Percentiles rank a stretch among this genome's conserved stretches.
Conservation (phyloP, 2,329 filamentous ascomycete genomes). For the Xylaria hypoxylon region DNA sequence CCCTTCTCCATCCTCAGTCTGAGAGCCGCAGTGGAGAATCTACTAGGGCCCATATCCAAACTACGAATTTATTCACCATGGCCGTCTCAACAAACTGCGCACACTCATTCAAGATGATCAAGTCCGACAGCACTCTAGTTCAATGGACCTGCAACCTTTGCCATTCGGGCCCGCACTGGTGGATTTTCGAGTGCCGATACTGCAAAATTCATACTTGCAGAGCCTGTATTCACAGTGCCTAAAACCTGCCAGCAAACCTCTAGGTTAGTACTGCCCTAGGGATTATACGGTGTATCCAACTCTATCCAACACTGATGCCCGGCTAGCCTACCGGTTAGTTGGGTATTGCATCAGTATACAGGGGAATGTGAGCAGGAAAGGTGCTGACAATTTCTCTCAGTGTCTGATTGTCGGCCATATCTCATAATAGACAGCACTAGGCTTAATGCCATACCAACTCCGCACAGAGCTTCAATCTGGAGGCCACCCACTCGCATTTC, state of each 20-base stretch:
- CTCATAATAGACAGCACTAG: conserved; percentile 6
- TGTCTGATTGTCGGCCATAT: conserved; percentile 11
- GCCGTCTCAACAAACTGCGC: conserved; percentile 68
- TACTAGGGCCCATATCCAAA: conserved; percentile 1
- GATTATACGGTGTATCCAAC: conserved; percentile 21
- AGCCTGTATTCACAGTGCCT: conserved; percentile 64
- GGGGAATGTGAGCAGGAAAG: conserved; percentile 3
- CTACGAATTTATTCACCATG: conserved; percentile 54
- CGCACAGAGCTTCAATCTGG: conserved; percentile 7
- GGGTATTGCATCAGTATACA: not conserved
- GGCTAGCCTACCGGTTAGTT: not conserved
- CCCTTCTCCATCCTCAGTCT: not conserved
- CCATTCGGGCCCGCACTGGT: conserved; percentile 73
- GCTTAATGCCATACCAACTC: not conserved
- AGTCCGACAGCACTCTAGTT: conserved; percentile 73
- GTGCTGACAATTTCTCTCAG: conserved; percentile 27
- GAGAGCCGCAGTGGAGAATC: conserved; percentile 9
- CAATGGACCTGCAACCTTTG: conserved; percentile 75
- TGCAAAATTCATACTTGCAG: conserved; percentile 75
- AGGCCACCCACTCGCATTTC: conserved; percentile 25
- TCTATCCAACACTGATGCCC: not conserved
- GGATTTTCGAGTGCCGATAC: conserved; percentile 76
- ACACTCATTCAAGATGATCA: conserved; percentile 74
- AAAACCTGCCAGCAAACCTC: conserved; percentile 20
- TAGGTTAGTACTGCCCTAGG: not conserved